phyloP scores from a whole-genome alignment of 2,329 filamentous ascomycete species.

The Diaporthe eres region DNA sequence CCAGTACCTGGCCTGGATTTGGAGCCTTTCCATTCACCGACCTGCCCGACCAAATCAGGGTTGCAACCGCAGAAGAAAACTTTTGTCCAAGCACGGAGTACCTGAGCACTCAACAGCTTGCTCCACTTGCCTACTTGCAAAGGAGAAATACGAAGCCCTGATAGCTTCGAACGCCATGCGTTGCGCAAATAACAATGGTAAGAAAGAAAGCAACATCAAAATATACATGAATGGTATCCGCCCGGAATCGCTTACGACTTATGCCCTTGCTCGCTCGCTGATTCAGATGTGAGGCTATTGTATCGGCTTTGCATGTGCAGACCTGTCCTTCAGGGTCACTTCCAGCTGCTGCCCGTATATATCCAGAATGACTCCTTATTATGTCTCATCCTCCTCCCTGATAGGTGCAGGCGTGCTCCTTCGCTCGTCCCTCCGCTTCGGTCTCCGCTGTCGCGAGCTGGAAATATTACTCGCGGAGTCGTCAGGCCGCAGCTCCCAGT shows the following conservation, averaged over 20 bases:
- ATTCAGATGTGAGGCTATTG: slow-evolving; percentile 6
- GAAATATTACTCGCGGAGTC: slow-evolving; percentile 87
- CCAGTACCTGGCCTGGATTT: slow-evolving; percentile 16
- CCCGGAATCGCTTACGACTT: slow-evolving; percentile 1
- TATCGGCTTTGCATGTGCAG: not conserved
- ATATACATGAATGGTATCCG: slow-evolving; percentile 22
- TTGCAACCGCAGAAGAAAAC: not conserved
- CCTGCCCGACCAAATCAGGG: not conserved
- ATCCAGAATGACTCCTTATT: not conserved
- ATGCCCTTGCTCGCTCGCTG: slow-evolving; percentile 19
- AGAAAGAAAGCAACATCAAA: not conserved
- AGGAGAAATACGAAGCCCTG: slow-evolving; percentile 9
- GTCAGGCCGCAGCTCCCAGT: slow-evolving; percentile 77
- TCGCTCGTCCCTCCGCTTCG: slow-evolving; percentile 77
- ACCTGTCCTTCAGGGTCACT: not conserved
- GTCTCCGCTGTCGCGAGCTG: slow-evolving; percentile 76
- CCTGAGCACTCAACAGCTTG: not conserved
- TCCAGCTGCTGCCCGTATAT: not conserved
- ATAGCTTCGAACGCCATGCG: slow-evolving; percentile 29
- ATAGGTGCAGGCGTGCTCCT: slow-evolving; percentile 78
- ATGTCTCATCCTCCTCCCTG: slow-evolving; percentile 74
- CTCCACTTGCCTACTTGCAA: not conserved
- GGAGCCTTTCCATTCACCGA: not conserved
- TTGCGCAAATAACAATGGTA: not conserved
- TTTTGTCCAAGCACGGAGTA: slow-evolving; percentile 3